Conservation (phyloP, 1,284 basidiomycete genomes). For the Malassezia pachydermatis region DNA sequence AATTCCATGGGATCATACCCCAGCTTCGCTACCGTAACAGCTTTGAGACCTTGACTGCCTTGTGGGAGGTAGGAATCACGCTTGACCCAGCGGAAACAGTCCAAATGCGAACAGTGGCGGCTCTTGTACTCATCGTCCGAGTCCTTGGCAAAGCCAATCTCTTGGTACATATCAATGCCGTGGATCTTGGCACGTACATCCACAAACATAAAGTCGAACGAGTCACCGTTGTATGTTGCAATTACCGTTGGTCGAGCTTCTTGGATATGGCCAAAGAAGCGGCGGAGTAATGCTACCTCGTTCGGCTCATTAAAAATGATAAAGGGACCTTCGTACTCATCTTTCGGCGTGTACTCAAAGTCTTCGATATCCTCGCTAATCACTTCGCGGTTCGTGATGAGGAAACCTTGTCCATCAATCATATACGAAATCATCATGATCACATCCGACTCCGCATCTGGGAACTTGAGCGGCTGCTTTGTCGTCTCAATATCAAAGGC, state of each 20-base stretch:
- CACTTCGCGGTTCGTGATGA: constrained; percentile 96
- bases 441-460: constrained; percentile 87
- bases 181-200: constrained; percentile 73
- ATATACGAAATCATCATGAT: constrained; percentile 99
- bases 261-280: constrained; percentile 88
- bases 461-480: constrained; percentile 96
- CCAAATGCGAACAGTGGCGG: constrained; percentile 90
- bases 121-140: constrained; percentile 92
- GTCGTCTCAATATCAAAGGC: constrained; percentile 99
- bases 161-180: constrained; percentile 90
- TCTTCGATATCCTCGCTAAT: constrained; percentile 95
- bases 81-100: constrained; percentile 99
- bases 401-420: constrained; percentile 88
- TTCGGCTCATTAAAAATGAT: constrained; percentile 88
- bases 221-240: constrained; percentile 97
- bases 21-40: constrained; percentile 90
- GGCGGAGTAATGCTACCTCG: constrained; percentile 61
- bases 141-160: constrained; percentile 86
- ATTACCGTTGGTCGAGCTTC: constrained; percentile 91
- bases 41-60: constrained; percentile 95
- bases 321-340: constrained; percentile 95
- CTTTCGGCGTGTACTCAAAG: constrained; percentile 97
- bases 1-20: constrained; percentile 96
- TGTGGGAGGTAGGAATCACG: constrained; percentile 98
- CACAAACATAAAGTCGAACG: constrained; percentile 99